Conservation (phyloP, 768 basidiomycete species). For the Hygrophoropsis aurantiaca region DNA sequence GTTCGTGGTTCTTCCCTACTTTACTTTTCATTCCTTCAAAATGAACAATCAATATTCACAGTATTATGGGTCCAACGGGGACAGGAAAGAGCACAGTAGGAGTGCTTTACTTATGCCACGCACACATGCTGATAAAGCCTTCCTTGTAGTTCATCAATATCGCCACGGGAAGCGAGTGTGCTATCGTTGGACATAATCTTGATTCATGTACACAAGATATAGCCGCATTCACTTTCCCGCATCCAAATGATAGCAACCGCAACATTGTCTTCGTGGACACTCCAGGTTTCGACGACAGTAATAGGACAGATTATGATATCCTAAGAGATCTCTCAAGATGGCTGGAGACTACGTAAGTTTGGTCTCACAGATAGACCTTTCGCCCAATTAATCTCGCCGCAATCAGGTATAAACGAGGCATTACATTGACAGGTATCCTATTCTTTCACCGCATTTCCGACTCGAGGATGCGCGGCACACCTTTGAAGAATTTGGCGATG, state of each 20-base stretch:
- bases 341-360: too few relatives aligned
- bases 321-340: not conserved
- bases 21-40: too few relatives aligned
- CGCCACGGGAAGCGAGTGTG: too few relatives aligned
- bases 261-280: constrained; percentile 19
- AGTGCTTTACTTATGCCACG: not conserved
- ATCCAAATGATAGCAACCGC: too few relatives aligned
- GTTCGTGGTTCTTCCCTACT: too few relatives aligned
- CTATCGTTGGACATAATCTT: not conserved
- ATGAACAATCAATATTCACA: not conserved
- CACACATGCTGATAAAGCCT: too few relatives aligned
- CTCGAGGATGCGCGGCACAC: constrained; percentile 35
- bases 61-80: not conserved
- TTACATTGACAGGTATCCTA: constrained; percentile 27
- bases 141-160: too few relatives aligned
- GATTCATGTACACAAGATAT: not conserved
- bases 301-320: not conserved
- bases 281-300: constrained; percentile 6
- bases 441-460: constrained; percentile 43
- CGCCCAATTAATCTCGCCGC: too few relatives aligned
- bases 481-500: constrained; percentile 32
- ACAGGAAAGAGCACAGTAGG: not conserved
- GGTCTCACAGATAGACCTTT: too few relatives aligned
- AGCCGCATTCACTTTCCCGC: not conserved
- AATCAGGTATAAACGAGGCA: too few relatives aligned